Conservation (phyloP, 352 stramenopile species). For the Phytophthora nicotianae region DNA sequence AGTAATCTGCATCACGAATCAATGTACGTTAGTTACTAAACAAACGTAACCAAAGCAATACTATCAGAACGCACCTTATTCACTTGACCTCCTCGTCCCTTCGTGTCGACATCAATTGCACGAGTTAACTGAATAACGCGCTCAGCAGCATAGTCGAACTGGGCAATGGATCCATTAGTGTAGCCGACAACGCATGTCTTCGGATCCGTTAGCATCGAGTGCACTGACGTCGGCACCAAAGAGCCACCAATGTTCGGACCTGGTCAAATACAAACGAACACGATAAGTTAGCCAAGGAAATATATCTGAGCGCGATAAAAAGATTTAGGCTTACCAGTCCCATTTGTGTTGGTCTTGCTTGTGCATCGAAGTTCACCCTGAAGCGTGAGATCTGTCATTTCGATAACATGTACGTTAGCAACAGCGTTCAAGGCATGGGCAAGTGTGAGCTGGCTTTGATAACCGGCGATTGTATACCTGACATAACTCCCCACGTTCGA, state of each 20-base stretch:
- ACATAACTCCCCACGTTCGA: constrained; percentile 75
- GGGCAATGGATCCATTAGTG: constrained; percentile 67
- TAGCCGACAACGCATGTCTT: constrained; percentile 85
- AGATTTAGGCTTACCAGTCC: constrained; percentile 37
- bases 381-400: constrained; percentile 61
- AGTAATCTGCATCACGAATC: constrained; percentile 36
- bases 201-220: constrained; percentile 72
- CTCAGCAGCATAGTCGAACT: constrained; percentile 81
- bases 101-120: constrained; percentile 68
- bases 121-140: constrained; percentile 77
- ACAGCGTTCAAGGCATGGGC: not conserved
- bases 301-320: not conserved
- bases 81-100: constrained; percentile 70
- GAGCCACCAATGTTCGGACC: constrained; percentile 55
- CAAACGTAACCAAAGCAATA: not conserved
- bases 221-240: constrained; percentile 75
- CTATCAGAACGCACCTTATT: constrained; percentile 55
- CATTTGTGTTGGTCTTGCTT: constrained; percentile 58
- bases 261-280: constrained; percentile 6
- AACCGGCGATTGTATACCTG: constrained; percentile 44
- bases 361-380: constrained; percentile 77
- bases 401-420: constrained; percentile 9
- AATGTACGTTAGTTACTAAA: constrained; percentile 4
- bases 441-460: not conserved
- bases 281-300: not conserved